Evolutionary conservation across 805 yeast genomes (phyloP).

Genomic region (Schizosaccharomyces cryophilus): DNA sequence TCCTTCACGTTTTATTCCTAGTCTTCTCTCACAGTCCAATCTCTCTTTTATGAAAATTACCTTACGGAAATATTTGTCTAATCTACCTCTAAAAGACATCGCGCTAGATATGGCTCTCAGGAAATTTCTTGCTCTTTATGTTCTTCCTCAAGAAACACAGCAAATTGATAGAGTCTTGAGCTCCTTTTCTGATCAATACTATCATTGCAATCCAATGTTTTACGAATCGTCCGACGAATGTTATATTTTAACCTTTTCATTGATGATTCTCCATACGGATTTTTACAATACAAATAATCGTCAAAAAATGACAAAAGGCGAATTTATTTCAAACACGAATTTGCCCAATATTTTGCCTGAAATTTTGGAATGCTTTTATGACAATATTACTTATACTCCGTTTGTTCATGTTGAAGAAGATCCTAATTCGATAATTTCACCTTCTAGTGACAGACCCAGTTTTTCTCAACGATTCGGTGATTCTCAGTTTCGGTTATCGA

Average conservation of each 20-base stretch:
- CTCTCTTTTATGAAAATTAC: constrained; percentile 12
- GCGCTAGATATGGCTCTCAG: constrained; percentile 46
- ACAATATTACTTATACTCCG: constrained; percentile 37
- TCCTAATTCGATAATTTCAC: too few relatives aligned
- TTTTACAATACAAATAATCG: constrained; percentile 41
- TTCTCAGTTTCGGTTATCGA: background rate
- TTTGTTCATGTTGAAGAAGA: constrained; percentile 19
- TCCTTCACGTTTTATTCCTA: constrained; percentile 10
- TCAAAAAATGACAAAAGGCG: constrained; percentile 38
- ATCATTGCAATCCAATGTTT: constrained; percentile 18
- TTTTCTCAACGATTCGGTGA: background rate
- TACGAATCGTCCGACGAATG: constrained; percentile 26
- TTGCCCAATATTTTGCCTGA: constrained; percentile 16
- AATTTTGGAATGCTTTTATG: constrained; percentile 29
- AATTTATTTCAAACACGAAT: constrained; percentile 27
- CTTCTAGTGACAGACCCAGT: background rate
- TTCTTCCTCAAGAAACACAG: constrained; percentile 48
- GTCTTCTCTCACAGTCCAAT: constrained; percentile 15
- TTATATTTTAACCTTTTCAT: constrained; percentile 36
- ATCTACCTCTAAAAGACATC: constrained; percentile 26
- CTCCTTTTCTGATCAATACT: constrained; percentile 30
- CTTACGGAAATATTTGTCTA: constrained; percentile 13
- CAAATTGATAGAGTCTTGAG: constrained; percentile 47
- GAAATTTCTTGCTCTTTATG: constrained; percentile 29
- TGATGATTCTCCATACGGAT: constrained; percentile 53